These are phyloP conservation scores for Ustilago cynodontis DNA, from an alignment of 1,284 basidiomycete genomes.

Conservation along the genomic window DNA sequence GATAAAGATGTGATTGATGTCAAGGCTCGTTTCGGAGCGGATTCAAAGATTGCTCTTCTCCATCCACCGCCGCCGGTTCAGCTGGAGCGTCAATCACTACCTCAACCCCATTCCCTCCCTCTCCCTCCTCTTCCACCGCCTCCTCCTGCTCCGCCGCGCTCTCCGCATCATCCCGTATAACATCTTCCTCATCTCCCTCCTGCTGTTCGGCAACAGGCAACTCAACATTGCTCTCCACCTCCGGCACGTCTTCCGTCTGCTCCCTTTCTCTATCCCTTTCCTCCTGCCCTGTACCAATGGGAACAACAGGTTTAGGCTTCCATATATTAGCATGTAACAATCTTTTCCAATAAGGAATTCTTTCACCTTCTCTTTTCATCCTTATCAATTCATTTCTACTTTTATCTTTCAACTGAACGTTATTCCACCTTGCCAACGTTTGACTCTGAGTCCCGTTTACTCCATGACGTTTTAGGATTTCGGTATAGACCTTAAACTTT, in stretches of 20 bases:
- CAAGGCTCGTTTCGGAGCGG: slow-evolving; percentile 26
- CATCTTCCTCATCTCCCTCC: slow-evolving; percentile 19
- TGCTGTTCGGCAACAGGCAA: background rate
- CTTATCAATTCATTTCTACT: slow-evolving; percentile 53
- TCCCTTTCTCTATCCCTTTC: slow-evolving; percentile 19
- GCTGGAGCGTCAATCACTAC: slow-evolving; percentile 15
- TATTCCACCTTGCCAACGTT: slow-evolving; percentile 51
- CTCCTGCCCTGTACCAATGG: background rate
- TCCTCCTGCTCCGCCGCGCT: slow-evolving; percentile 7
- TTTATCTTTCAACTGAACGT: slow-evolving; percentile 64
- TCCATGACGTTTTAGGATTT: slow-evolving; percentile 50
- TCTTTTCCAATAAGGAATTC: slow-evolving; percentile 54
- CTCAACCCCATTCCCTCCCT: slow-evolving; percentile 11
- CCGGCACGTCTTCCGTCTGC: slow-evolving; percentile 43
- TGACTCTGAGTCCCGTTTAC: slow-evolving; percentile 23
- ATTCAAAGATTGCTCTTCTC: slow-evolving; percentile 10
- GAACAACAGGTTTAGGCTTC: slow-evolving; percentile 22
- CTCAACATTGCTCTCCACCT: slow-evolving; percentile 4
- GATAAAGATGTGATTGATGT: no score
- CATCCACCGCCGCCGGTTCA: slow-evolving; percentile 1
- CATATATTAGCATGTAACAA: slow-evolving; percentile 49
- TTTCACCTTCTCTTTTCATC: slow-evolving; percentile 45
- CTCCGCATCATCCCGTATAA: slow-evolving; percentile 8
- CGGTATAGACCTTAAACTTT: slow-evolving; percentile 46
- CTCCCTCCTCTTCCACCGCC: background rate